Evolutionary conservation across 306 rosid species (phyloP).

Genomic region (Medicago arabica): DNA sequence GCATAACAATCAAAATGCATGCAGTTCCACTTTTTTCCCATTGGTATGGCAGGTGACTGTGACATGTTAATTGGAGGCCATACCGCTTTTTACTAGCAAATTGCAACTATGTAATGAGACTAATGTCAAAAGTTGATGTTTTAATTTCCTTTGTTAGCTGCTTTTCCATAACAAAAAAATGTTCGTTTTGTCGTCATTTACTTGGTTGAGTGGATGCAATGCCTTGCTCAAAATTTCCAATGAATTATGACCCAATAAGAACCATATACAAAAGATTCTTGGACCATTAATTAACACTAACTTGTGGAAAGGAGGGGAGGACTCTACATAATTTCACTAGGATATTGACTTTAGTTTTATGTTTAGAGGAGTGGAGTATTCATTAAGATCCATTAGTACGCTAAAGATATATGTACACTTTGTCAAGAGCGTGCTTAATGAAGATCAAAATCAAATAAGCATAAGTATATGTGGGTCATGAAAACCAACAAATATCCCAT

Average conservation of each 20-base stretch:
- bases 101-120: background rate
- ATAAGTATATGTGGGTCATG: constrained; percentile 42
- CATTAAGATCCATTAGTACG: constrained; percentile 5
- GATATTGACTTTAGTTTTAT: constrained; percentile 35
- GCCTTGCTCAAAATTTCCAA: background rate
- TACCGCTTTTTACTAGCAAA: too few species aligned
- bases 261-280: constrained; percentile 24
- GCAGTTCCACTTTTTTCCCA: background rate
- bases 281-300: constrained; percentile 28
- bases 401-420: constrained; percentile 6
- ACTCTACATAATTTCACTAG: constrained; percentile 35
- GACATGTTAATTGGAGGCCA: background rate
- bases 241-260: constrained; percentile 22
- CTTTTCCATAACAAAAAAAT: constrained; percentile 31
- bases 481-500: constrained; percentile 41
- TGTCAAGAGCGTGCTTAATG: constrained; percentile 28
- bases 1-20: background rate
- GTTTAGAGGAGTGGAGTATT: constrained; percentile 4
- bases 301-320: constrained; percentile 26
- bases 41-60: background rate
- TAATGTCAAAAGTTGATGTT: background rate
- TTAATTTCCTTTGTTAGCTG: background rate
- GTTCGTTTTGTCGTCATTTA: constrained; percentile 33
- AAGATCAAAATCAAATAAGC: constrained; percentile 22
- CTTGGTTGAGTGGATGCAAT: background rate